Base-by-base conservation (phyloP, 1,284 basidiomycete species). In the Cronartium quercuum region DNA sequence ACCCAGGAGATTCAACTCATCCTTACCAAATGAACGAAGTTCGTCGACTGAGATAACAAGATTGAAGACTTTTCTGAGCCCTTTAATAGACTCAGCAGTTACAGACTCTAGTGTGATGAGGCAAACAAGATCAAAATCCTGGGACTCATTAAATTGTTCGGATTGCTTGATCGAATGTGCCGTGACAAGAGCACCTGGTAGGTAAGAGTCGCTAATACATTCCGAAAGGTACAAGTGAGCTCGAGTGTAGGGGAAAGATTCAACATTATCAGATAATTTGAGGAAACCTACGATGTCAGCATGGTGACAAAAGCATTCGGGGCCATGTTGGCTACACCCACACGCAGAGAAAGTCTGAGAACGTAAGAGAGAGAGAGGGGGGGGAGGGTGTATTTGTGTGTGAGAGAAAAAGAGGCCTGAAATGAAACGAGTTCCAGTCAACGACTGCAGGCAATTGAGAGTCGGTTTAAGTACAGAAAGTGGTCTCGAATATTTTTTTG, bases 21-120 rank as follows among this genome's bases (percentile, higher is more conserved):
- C 84, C 66, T 85, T 82, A 78, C 88, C 86, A 76, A 87, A 84
- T 67, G 88, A 87, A 65, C 86, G 86, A 77, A 97, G 91, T 66
- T 89, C 84, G 82, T 96, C 93, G 12, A 98, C 94, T 65, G 94
- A 94, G 73, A 98, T 85, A 61, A 98, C 92, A 55, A 90, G 80
- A 80, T 96, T 87, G 81, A 90, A 98, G 2, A 88, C 88, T 78
- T 86, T 86, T 77, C 93, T 86, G 70, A 98, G 86, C 55, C 88
- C 86, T 80, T 89, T 91, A 78, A 95, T 89, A 61, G 91, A 87
- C 64, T 87, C 85, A n/a, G 94, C 90, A 80, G 91, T 89, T 78
- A 98, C 88, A 0, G 91, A 90, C 81, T 94, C 91, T 66, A 95
- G 94, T 5, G 94, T 95, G 77, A 95, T 91, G 62, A 98, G 85